Base-by-base conservation (phyloP, 1,139 yeast genomes). In the Taphrina sp. region DNA sequence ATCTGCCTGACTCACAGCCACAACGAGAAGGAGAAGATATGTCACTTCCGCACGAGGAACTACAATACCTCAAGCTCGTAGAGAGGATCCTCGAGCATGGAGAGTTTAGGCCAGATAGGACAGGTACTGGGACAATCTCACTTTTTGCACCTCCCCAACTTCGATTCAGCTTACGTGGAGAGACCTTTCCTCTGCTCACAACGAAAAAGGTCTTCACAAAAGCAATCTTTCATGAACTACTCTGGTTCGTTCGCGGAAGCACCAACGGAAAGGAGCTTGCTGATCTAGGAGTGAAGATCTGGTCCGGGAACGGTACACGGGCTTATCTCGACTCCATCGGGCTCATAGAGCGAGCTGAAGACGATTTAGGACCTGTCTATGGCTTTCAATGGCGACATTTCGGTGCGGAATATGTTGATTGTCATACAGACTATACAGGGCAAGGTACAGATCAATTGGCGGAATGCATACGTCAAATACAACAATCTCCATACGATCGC, bases 331-430 rank as follows among this genome's bases (percentile, higher is more conserved):
- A 92, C 67, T 77, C 80, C 8, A 72, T 89, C 38, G 98, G 98
- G 0, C 76, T 92, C 47, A 76, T 77, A 0, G 76, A 86, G 59
- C 81, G 96, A 66, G 76, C 92, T 61, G 96, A 82, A 65, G 97
- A 97, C 57, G 99, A 92, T 70, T 72, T 92, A 64, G 99, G 99
- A 0, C 98, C 99, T 0, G 96, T 92, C 2, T 92, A 92, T 68
- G 99, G 99, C 0, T 92, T 94, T 72, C 99, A 92, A 71, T 92
- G 99, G 99, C 81, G 99, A 66, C 98, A 94, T 70, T 92, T 94
- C 68, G 98, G 98, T 28, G 98, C 98, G 2, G 80, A 84, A 62
- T 92, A 92, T 69, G 74, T 67, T 38, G 89, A 87, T 58, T 88
- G 96, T 66, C 90, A 90, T 61, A 76, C 90, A 4, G 95, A 92